Conservation (phyloP, 2,329 filamentous ascomycete species). For the Nemania sp. region DNA sequence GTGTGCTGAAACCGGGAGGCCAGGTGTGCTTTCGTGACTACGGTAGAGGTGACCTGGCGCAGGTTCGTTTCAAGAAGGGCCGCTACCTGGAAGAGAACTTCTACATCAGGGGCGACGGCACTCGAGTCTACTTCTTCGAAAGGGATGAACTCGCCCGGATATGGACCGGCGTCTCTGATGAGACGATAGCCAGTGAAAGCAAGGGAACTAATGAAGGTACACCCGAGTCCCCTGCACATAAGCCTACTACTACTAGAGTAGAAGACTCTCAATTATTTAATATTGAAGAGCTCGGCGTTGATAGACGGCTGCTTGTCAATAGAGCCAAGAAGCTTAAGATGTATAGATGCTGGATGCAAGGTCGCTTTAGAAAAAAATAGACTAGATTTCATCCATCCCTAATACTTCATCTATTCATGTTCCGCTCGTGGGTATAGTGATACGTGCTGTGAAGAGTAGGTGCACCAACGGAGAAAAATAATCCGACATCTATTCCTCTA, state of each 20-base stretch:
- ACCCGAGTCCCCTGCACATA: conserved; percentile 39
- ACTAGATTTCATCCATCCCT: conserved; percentile 36
- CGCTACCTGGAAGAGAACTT: conserved; percentile 97
- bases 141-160: conserved; percentile 82
- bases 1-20: conserved; percentile 90
- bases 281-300: conserved; percentile 82
- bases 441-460: not conserved
- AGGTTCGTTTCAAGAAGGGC: conserved; percentile 96
- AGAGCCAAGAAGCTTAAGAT: conserved; percentile 92
- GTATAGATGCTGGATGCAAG: conserved; percentile 98
- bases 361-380: conserved; percentile 78
- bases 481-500: not conserved
- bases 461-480: not conserved
- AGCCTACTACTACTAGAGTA: conserved; percentile 12
- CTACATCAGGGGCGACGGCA: conserved; percentile 95
- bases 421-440: not conserved
- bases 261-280: conserved; percentile 66
- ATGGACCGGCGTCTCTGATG: conserved; percentile 66
- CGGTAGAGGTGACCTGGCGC: conserved; percentile 92
- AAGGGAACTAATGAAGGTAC: conserved; percentile 39
- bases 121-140: conserved; percentile 97
- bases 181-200: conserved; percentile 43
- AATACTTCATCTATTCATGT: not conserved
- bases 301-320: conserved; percentile 92
- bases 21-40: conserved; percentile 96